Evolutionary conservation across 345 rosid genomes (phyloP), one percentile per base, ranked within the genome.

Genomic region (Cardamine resedifolia): DNA sequence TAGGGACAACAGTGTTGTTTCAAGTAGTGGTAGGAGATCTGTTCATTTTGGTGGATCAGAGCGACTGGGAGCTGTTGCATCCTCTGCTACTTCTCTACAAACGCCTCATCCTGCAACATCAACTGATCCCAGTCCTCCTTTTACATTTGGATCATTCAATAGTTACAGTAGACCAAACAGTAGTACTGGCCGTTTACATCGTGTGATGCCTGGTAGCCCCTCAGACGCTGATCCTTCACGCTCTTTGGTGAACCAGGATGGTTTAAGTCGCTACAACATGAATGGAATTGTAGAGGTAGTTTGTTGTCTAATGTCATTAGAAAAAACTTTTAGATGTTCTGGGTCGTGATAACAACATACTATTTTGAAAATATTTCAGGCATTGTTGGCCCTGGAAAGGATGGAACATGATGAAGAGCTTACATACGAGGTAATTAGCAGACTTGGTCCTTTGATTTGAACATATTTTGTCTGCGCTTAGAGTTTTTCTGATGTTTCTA

Each of bases 201-300:
- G 82, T 58, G 38, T 61, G 41, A 60, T 80, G 62, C 85, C 97
- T 28, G 76, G 79, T 84, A 85, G 87, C 58, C 84, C 86, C 60
- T 7, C 62, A 6, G 92, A 82, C 65, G 58, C 74, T 70, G 81
- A 86, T 59, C 58, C 72, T 52, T 52, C 76, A 38, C 81, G 33
- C 72, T 73, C 88, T 58, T 64, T 80, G 65, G 47, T 70, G 53
- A 89, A 81, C 77, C 79, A 60, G 44, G 89, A 85, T 63, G 77
- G 81, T 77, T 82, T 87, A 63, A 82, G 80, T 47, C 87, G 70
- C 50, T 85, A 80, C 82, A 84, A 82, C 74, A 85, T 86, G 86
- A 91, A 87, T 67, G 96, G 88, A 48, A 81, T 89, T 72, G 96
- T 91, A 31, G 99, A 89, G 98, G 98, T 94, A 81, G 21, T 24